Base-by-base conservation (phyloP, 345 rosid species). In the Limnanthes douglasii region DNA sequence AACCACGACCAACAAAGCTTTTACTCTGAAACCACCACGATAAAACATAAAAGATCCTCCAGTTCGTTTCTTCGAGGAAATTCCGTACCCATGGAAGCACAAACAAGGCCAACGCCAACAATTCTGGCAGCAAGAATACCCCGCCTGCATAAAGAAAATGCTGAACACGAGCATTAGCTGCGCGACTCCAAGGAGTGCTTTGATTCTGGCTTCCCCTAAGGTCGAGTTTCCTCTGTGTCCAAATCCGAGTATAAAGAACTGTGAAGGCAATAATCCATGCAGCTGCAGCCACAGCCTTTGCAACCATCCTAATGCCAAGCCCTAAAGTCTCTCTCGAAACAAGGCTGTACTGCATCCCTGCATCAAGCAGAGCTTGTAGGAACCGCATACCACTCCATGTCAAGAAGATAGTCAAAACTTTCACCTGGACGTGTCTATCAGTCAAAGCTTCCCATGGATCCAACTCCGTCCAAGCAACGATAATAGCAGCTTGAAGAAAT, bases 351-450 rank as follows among this genome's bases (percentile, higher is more conserved):
- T 88, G 97, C 59, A 62, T 71, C 31, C 52, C 69, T 1, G 59
- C 63, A 64, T 88, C 97, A 20, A 83, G 69, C 51, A 79, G 54
- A 26, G 95, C 69, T 69, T 79, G 94, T 53, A 88, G 11, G 24
- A 88, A 60, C 45, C 97, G 56, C 73, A 88, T 55, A 18, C 61
- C 86, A 43, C 93, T 79, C 97, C 94, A 83, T 18, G 95, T 79
- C 48, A 83, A 43, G 43, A 88, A 77, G 49, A 83, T 66, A 0
- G 84, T 68, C 68, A 83, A 59, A 38, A 70, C 74, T 45, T 65
- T 53, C 53, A 70, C 95, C 23, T 39, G 62, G 34, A 57, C 62
- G 44, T 57, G 77, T 8, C 36, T 62, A 7, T 27, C 31, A 54
- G 53, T 49, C 67, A 86, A 49, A 2, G 94, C 85, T 10, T 54